phyloP scores from a whole-genome alignment of 805 yeast genomes.

The Yarrowia sp. region DNA sequence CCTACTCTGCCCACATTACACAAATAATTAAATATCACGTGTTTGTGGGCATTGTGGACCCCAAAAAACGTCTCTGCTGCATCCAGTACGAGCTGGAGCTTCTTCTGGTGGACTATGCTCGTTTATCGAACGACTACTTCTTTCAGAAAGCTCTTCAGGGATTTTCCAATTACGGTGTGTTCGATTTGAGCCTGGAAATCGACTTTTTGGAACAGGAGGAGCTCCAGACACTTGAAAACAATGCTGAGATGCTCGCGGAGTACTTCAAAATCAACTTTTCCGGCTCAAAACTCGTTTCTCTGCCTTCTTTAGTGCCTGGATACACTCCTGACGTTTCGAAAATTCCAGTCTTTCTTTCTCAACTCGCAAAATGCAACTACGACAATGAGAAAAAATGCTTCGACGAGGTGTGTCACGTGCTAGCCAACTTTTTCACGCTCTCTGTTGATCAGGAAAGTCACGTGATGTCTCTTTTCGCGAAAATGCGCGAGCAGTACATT shows the following conservation, averaged over 20 bases:
- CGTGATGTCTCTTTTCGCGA: background rate
- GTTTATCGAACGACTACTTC: slow-evolving; percentile 63
- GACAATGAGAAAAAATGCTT: slow-evolving; percentile 67
- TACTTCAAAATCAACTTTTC: slow-evolving; percentile 64
- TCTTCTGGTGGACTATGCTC: slow-evolving; percentile 76
- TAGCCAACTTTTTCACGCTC: slow-evolving; percentile 43
- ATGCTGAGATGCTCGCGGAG: slow-evolving; percentile 77
- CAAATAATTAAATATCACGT: slow-evolving; percentile 65
- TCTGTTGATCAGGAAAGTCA: background rate
- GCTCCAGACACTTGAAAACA: slow-evolving; percentile 44
- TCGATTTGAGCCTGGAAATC: slow-evolving; percentile 41
- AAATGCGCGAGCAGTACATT: slow-evolving; percentile 6
- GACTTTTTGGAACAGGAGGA: slow-evolving; percentile 26
- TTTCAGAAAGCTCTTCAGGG: slow-evolving; percentile 78
- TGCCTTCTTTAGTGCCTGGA: slow-evolving; percentile 70
- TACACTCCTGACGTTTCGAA: slow-evolving; percentile 63
- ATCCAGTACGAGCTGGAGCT: slow-evolving; percentile 79
- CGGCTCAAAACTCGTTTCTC: slow-evolving; percentile 42
- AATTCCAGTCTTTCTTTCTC: slow-evolving; percentile 62
- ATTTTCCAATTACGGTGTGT: slow-evolving; percentile 74
- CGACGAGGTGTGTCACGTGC: slow-evolving; percentile 50
- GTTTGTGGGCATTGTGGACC: slow-evolving; percentile 82
- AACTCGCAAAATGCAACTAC: slow-evolving; percentile 65
- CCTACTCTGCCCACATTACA: slow-evolving; percentile 55
- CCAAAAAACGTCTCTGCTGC: slow-evolving; percentile 65